Evolutionary conservation across 2,329 filamentous ascomycete species (phyloP), one percentile per base, ranked within the genome.

Genomic region (Keithomyces neogunnii): DNA sequence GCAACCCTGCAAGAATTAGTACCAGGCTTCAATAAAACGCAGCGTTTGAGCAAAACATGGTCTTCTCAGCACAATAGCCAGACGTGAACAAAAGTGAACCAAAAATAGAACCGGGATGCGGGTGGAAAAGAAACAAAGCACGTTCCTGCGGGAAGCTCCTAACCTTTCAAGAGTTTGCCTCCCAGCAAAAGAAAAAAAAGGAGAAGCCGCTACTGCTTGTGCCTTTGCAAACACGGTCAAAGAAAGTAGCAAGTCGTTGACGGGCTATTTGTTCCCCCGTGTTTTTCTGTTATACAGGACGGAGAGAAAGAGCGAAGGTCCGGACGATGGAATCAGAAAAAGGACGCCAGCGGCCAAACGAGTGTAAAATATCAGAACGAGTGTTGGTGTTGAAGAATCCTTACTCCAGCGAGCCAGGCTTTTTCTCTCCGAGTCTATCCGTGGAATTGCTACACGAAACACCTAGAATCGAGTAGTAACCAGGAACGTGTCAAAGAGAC

Each of bases 291-390:
- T 57, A 50, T 56, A 55, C 47, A 56, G 50, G 42, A 53, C 28
- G 36, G 31, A 49, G 54, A 61, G 55, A 53, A 55, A 53, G 63
- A 64, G 65, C 65, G 66, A 69, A 48, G 50, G 57, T 19, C 11
- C 31, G 32, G 57, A 55, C 53, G 58, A 60, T 62, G 62, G 64
- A 69, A 74, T 62, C 60, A 61, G 32, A 19, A 49, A 49, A 69
- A 75, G 77, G 77, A 77, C 76, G 78, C 78, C 77, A 75, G 78
- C 77, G 77, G 71, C 78, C 77, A 60, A 61, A 62, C 61, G 61
- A 64, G 32, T 48, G 35, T 40, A 28, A 33, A 40, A 39, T 40
- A n/a, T 19, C 32, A 63, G 66, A 60, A 70, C 63, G 68, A 71
- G 62, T 67, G 66, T 62, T 66, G 61, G 66, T 65, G 64, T 66